Percentiles rank a stretch among this genome's conserved stretches.
Conservation (phyloP, 257 asterid species). For the Solanum chilense region DNA sequence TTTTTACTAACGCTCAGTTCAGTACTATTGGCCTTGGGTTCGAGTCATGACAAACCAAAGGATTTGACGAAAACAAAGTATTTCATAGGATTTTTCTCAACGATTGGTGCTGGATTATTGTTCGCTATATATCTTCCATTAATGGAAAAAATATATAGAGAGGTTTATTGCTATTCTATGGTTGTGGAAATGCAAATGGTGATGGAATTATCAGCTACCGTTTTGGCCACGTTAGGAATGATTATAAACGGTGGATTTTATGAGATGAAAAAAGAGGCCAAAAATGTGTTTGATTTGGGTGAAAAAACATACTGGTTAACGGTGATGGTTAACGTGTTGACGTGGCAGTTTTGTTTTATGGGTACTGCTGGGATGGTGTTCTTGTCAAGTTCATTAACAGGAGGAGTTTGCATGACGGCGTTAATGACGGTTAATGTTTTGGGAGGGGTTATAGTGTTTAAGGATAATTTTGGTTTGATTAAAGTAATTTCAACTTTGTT, state of each 20-base stretch:
- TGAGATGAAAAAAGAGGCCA: slow-evolving; percentile 26
- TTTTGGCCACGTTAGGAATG: slow-evolving; percentile 40
- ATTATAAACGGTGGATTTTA: slow-evolving; percentile 28
- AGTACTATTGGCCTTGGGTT: slow-evolving; percentile 27
- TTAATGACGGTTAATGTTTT: slow-evolving; percentile 43
- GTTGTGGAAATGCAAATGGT: slow-evolving; percentile 69
- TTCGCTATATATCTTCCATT: slow-evolving; percentile 57
- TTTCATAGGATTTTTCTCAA: slow-evolving; percentile 31
- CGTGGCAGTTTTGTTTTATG: slow-evolving; percentile 68
- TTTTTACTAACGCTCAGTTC: slow-evolving; percentile 51
- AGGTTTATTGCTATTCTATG: slow-evolving; percentile 52
- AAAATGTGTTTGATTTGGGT: slow-evolving; percentile 37
- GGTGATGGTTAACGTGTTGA: slow-evolving; percentile 12
- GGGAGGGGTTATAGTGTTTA: slow-evolving; percentile 47
- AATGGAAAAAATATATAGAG: slow-evolving; percentile 46
- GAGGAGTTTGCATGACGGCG: slow-evolving; percentile 76
- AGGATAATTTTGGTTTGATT: slow-evolving; percentile 40
- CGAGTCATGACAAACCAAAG: slow-evolving; percentile 26
- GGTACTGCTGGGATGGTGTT: slow-evolving; percentile 82
- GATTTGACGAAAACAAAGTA: slow-evolving; percentile 24
- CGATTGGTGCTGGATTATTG: slow-evolving; percentile 47
- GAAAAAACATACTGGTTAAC: slow-evolving; percentile 35
- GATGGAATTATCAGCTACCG: slow-evolving; percentile 47
- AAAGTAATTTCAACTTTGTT: slow-evolving; percentile 50
- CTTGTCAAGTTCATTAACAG: slow-evolving; percentile 55